phyloP scores from a whole-genome alignment of 176 grass and related monocot genomes.

The Zoysia japonica region DNA sequence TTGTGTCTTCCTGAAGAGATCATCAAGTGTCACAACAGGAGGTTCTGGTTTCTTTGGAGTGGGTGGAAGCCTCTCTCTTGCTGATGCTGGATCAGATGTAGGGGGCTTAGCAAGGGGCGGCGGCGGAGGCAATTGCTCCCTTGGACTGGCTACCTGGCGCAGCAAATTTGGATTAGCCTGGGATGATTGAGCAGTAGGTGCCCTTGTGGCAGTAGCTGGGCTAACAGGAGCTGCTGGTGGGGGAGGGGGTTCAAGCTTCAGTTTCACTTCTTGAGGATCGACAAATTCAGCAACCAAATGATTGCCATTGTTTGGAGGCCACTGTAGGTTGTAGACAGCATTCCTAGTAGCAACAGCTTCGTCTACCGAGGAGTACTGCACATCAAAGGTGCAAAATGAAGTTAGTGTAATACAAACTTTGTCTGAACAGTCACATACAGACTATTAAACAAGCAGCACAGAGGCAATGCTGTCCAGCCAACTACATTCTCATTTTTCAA shows the following conservation, averaged over 20 bases:
- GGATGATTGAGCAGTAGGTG: conserved; percentile 45
- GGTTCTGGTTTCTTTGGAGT: conserved; percentile 83
- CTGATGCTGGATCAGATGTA: conserved; percentile 25
- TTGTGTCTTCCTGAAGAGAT: conserved; percentile 96
- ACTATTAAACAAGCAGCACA: neutral
- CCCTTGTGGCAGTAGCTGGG: conserved; percentile 43
- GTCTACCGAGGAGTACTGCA: conserved; percentile 81
- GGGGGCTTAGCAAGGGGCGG: conserved; percentile 47
- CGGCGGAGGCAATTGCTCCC: conserved; percentile 63
- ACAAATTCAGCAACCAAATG: conserved; percentile 89
- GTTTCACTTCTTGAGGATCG: conserved; percentile 86
- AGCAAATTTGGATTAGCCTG: conserved; percentile 48
- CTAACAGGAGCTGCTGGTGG: conserved; percentile 43
- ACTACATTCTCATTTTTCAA: neutral
- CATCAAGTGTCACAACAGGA: conserved; percentile 86
- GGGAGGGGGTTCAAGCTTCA: conserved; percentile 54
- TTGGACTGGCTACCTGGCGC: conserved; percentile 43
- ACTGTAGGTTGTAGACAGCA: conserved; percentile 92
- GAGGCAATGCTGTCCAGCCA: neutral
- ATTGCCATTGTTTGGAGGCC: conserved; percentile 91
- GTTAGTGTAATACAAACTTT: conserved; percentile 5
- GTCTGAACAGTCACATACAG: neutral
- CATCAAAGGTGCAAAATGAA: neutral
- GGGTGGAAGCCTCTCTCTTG: conserved; percentile 51
- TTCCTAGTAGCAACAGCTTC: conserved; percentile 86